Evolutionary conservation across 2,329 filamentous ascomycete genomes (phyloP), one percentile per base, ranked within the genome.

Genomic region (Aspergillus spinulosporus): DNA sequence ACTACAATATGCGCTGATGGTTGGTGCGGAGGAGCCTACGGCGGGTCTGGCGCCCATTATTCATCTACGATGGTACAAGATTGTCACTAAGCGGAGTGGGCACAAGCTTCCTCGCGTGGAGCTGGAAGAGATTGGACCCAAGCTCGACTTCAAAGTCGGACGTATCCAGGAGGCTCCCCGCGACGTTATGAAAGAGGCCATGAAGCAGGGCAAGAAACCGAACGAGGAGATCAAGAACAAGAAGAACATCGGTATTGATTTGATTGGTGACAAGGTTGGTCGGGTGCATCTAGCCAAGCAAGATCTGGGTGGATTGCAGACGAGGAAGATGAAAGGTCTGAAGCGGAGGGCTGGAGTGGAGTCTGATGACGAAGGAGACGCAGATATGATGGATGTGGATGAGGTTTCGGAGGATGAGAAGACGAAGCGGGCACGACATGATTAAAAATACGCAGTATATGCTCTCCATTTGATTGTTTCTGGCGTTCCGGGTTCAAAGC

Each of bases 251-350:
- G 84, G 86, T 53, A 95, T 89, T 56, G 92, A 97, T 73, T 76
- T 87, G 43, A 91, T 99, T 78, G 94, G 94, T 72, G 94, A 99
- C 77, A 97, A 97, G 87, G 82, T 97, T 62, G 94, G 93, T 61
- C 87, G 92, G 65, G 89, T 99, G 61, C 94, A 99, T 74, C 76
- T 96, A 58, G 91, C 89, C 69, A 91, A 88, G 79, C 92, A 97
- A 77, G 92, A 99, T 77, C 82, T 99, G 57, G 82, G 81, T 70
- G 84, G 88, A 66, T 76, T 99, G 75, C 94, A 99, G 81, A 95
- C 92, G 52, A 87, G 94, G 71, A 99, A 99, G 85, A 97, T 99
- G 92, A 99, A 99, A 86, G 94, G 92, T 64, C 76, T 99, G 64
- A 99, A 97, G 84, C 83, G 94, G 63, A 86, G 83, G 62, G 84